These are phyloP conservation scores for Silene uniflora DNA, from an alignment of 148 eudicot genomes.

Conservation along the genomic window DNA sequence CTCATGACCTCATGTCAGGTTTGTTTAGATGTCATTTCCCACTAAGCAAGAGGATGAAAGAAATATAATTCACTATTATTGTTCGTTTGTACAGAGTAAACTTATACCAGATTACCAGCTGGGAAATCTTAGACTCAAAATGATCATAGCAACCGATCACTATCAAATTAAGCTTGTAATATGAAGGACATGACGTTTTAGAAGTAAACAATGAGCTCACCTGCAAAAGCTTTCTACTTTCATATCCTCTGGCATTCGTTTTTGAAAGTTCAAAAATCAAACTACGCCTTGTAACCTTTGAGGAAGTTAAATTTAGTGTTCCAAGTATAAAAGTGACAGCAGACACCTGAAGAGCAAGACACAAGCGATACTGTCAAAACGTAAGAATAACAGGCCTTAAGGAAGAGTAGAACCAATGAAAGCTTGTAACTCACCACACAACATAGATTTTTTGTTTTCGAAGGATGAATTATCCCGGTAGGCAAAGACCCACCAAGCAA, in stretches of 20 bases:
- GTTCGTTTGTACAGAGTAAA: background rate
- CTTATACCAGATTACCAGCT: background rate
- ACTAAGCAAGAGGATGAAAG: background rate
- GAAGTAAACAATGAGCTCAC: constrained; percentile 18
- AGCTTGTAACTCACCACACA: constrained; percentile 56
- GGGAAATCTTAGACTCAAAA: background rate
- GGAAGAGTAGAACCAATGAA: background rate
- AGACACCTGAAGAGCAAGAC: constrained; percentile 38
- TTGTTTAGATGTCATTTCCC: background rate
- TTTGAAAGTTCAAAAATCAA: constrained; percentile 26
- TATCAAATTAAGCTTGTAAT: background rate
- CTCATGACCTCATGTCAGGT: too few relatives aligned
- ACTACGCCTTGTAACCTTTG: constrained; percentile 18
- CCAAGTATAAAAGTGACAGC: constrained; percentile 42
- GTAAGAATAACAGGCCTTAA: background rate
- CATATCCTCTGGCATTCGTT: constrained; percentile 27
- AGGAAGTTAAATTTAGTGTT: constrained; percentile 28
- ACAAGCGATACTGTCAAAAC: background rate
- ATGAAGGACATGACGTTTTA: background rate
- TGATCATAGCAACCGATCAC: background rate
- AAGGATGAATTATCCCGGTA: constrained; percentile 32
- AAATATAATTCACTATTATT: background rate
- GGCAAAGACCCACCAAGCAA: constrained; percentile 48
- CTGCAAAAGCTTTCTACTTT: constrained; percentile 60
- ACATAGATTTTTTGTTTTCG: constrained; percentile 42